Evolutionary conservation across 352 stramenopile species (phyloP).

Genomic region (Peronospora farinosa): DNA sequence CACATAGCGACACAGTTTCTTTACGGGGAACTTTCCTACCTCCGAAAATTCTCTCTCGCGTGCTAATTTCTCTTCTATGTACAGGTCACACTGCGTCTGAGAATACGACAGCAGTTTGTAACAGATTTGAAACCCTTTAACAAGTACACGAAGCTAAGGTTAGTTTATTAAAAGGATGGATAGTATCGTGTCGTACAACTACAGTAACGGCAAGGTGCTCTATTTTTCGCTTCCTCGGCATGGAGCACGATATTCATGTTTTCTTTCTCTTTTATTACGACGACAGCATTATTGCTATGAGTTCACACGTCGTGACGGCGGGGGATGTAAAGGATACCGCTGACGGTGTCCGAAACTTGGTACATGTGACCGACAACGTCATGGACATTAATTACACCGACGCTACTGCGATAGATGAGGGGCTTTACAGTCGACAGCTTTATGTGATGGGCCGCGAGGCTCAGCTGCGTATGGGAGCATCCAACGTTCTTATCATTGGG

Average conservation of each 20-base stretch:
- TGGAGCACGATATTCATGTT: slow-evolving; percentile 11
- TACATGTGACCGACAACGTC: slow-evolving; percentile 61
- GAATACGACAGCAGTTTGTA: slow-evolving; percentile 3
- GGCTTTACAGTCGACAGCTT: slow-evolving; percentile 92
- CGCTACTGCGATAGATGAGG: slow-evolving; percentile 58
- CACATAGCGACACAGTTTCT: background rate
- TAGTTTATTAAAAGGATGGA: background rate
- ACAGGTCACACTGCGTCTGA: slow-evolving; percentile 4
- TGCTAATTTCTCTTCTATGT: slow-evolving; percentile 3
- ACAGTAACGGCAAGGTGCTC: background rate
- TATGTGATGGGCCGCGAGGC: slow-evolving; percentile 99
- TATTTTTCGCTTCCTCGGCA: background rate
- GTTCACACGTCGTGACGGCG: slow-evolving; percentile 53
- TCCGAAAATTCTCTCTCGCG: background rate
- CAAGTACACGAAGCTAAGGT: slow-evolving; percentile 4
- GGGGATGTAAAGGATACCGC: slow-evolving; percentile 67
- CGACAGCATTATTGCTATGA: slow-evolving; percentile 32
- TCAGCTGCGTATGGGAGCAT: slow-evolving; percentile 93
- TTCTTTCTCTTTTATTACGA: slow-evolving; percentile 14
- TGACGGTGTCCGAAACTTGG: slow-evolving; percentile 62
- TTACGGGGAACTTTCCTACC: background rate
- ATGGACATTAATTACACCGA: slow-evolving; percentile 62
- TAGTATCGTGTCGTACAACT: background rate
- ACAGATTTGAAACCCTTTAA: background rate
- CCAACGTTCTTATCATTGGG: slow-evolving; percentile 93